phyloP scores from a whole-genome alignment of 2,329 filamentous ascomycete genomes.

The Lojkania enalia region DNA sequence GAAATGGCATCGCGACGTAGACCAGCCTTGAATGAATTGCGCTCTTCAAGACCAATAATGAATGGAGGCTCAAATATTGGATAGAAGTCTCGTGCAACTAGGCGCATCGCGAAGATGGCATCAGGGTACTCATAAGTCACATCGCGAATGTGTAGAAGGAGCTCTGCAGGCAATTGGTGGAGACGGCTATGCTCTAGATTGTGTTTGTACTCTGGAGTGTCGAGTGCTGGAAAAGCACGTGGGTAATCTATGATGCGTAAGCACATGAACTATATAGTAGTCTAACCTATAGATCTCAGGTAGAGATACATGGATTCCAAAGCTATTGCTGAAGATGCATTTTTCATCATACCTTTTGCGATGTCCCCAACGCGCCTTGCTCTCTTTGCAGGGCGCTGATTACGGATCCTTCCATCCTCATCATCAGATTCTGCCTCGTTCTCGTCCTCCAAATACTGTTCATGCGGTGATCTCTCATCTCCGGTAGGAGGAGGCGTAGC shows the following conservation, averaged over 20 bases:
- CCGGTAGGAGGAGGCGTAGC: too few relatives aligned
- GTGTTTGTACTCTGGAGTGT: conserved; percentile 3
- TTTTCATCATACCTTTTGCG: too few relatives aligned
- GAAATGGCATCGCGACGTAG: conserved; percentile 1
- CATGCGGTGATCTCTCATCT: too few relatives aligned
- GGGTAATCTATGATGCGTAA: background rate
- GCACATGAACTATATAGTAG: too few relatives aligned
- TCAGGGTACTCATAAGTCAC: background rate
- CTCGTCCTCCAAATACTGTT: too few relatives aligned
- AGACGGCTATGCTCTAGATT: background rate
- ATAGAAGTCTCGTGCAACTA: background rate
- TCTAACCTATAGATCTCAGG: too few relatives aligned
- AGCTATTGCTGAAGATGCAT: too few relatives aligned
- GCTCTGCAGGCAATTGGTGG: background rate
- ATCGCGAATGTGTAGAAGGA: background rate
- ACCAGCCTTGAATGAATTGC: background rate
- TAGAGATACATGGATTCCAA: too few relatives aligned
- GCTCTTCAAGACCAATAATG: background rate
- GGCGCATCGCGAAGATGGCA: background rate
- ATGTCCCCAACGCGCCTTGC: too few relatives aligned
- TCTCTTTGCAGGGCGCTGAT: background rate
- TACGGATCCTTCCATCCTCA: too few relatives aligned
- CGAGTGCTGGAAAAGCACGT: background rate
- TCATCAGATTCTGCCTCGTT: too few relatives aligned
- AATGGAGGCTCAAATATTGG: background rate